Conservation (phyloP, 257 asterid genomes). For the Oldenlandia corymbosa region DNA sequence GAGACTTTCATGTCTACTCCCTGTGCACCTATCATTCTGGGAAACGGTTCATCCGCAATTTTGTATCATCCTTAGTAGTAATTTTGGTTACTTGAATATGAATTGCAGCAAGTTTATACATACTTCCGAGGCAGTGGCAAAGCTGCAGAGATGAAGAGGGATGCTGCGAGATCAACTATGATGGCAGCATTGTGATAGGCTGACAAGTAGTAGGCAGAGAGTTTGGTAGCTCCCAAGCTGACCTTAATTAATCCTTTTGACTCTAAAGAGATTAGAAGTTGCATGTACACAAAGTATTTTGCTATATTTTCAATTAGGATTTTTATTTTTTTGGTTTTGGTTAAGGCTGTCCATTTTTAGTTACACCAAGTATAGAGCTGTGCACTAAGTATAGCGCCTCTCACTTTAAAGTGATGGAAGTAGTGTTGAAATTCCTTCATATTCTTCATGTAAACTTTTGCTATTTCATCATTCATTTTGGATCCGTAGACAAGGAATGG, state of each 20-base stretch:
- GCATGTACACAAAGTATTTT: neutral
- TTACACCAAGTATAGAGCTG: too few species aligned
- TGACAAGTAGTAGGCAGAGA: neutral
- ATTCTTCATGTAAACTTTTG: neutral
- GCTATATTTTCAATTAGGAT: neutral
- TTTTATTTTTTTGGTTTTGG: too few species aligned
- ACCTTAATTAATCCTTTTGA: neutral
- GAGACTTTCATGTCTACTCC: too few species aligned
- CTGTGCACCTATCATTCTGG: too few species aligned
- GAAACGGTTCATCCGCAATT: too few species aligned
- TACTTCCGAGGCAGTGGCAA: conserved; percentile 97
- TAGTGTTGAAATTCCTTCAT: too few species aligned
- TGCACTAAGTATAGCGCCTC: too few species aligned
- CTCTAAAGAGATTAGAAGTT: neutral
- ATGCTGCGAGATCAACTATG: conserved; percentile 64
- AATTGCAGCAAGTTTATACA: conserved; percentile 84
- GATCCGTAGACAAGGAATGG: too few species aligned
- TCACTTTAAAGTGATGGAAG: too few species aligned
- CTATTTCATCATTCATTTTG: too few species aligned
- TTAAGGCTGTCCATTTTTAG: neutral
- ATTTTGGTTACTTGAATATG: conserved; percentile 8
- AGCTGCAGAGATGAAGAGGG: conserved; percentile 78
- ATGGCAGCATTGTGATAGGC: conserved; percentile 33
- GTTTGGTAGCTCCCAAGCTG: neutral
- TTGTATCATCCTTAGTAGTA: too few species aligned